A percentile compares a stretch with the other conserved stretches of the same genome.
These are phyloP conservation scores for Podochytrium sp. DNA, from an alignment of 192 early-diverging fungal genomes.

Conservation along the genomic window DNA sequence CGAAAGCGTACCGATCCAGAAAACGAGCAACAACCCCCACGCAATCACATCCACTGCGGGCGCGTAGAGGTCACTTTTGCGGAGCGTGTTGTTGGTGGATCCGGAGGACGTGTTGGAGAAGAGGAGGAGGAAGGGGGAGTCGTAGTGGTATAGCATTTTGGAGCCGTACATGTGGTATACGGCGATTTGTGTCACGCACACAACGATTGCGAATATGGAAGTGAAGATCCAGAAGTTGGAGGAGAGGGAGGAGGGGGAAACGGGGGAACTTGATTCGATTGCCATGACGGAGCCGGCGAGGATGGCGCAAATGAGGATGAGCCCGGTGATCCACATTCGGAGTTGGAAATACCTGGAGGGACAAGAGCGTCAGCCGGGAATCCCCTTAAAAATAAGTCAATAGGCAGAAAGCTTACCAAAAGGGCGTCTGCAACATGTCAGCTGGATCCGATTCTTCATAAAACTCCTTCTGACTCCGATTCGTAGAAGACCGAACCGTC, in stretches of 20 bases:
- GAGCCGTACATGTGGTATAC: neutral
- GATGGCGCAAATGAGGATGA: neutral
- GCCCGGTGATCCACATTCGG: neutral
- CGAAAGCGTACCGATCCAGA: constrained; percentile 21
- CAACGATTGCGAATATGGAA: neutral
- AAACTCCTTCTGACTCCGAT: neutral
- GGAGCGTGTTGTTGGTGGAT: neutral
- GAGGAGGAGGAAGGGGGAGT: constrained; percentile 19
- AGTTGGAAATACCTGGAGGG: constrained; percentile 19
- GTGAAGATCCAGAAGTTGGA: constrained; percentile 7
- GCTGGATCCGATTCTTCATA: constrained; percentile 15
- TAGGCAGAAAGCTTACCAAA: neutral
- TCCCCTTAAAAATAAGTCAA: neutral
- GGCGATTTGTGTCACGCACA: neutral
- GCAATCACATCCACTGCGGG: neutral
- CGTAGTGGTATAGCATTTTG: constrained; percentile 23
- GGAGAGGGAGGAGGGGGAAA: neutral
- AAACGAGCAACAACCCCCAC: neutral
- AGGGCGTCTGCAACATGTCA: constrained; percentile 1
- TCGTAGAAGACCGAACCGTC: neutral
- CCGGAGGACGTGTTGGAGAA: neutral
- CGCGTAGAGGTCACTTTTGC: neutral
- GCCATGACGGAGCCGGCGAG: neutral
- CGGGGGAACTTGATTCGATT: neutral
- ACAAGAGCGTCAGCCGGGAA: too few relatives aligned